Base-by-base conservation (phyloP, 352 stramenopile species). In the Globisporangium mamillatum region DNA sequence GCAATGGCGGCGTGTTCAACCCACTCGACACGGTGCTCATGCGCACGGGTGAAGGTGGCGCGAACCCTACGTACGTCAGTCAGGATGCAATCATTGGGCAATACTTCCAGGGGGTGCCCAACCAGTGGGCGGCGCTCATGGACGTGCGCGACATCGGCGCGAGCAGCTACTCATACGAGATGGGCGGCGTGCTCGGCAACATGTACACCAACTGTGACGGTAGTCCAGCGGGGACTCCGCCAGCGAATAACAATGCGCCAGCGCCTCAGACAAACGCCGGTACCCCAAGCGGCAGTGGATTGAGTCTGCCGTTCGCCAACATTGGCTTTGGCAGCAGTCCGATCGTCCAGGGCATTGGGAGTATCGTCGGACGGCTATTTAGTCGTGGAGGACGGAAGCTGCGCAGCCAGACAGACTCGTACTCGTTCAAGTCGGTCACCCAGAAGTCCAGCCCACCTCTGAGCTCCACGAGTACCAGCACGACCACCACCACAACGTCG, bases 51-150 rank as follows among this genome's bases (percentile, higher is more conserved):
- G 56, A 81, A 46, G 36, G 75, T 14, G 80, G 80, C 14, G 63
- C 44, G 20, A 72, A 74, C 56, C 65, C 75, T 0, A 64, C 25
- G 38, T 53, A 66, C 25, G 68, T 66, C 4, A 62, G 34, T 20
- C 44, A 29, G 10, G 60, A 65, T 32, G 5, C 63, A 1, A 60
- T 71, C 32, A 61, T 82, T 54, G 79, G 74, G 0, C 60, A 84
- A 18, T 89, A 88, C 59, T 92, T 92, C 69, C 83, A 85, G 25
- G 73, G 77, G 34, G 34, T 92, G 0, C 81, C 83, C 0, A 46
- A 3, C 8, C 65, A 66, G 24, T 66, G 65, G 18, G 57, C 46
- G 7, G 58, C 57, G 34, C 65, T 70, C 29, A 66, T 66, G 65
- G 65, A 70, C 48, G 25, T 57, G 22, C 60, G 53, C 10, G 57